Percentiles rank a stretch among this genome's conserved stretches.
Evolutionary conservation across 768 basidiomycete genomes (phyloP).

Genomic region (Pholiota conissans): DNA sequence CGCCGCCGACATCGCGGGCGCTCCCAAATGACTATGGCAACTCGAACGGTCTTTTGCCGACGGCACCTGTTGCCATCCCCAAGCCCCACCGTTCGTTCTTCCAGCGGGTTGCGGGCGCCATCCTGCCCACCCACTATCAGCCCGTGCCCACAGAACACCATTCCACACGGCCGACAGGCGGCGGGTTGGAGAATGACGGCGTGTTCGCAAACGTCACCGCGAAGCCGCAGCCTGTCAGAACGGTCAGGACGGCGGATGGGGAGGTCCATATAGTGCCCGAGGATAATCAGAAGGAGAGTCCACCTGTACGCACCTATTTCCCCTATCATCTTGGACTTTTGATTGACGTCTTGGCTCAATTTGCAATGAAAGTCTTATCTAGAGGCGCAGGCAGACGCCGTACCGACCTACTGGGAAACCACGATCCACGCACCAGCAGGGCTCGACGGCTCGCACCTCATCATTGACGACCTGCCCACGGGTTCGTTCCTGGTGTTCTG

Average conservation of each 20-base stretch:
- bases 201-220: slow-evolving; percentile 95
- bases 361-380: slow-evolving; percentile 66
- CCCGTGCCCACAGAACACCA: slow-evolving; percentile 44
- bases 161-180: slow-evolving; percentile 45
- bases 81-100: slow-evolving; percentile 51
- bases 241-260: slow-evolving; percentile 53
- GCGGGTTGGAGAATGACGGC: slow-evolving; percentile 84
- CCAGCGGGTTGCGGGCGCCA: slow-evolving; percentile 54
- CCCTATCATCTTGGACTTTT: background rate
- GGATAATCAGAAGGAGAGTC: slow-evolving; percentile 75
- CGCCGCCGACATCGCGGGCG: slow-evolving; percentile 53
- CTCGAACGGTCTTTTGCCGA: slow-evolving; percentile 65
- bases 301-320: slow-evolving; percentile 64
- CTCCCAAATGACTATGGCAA: slow-evolving; percentile 72
- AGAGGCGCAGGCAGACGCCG: slow-evolving; percentile 85
- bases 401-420: slow-evolving; percentile 96
- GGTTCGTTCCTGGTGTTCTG: slow-evolving; percentile 76
- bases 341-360: slow-evolving; percentile 1
- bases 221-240: slow-evolving; percentile 61
- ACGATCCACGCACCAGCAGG: slow-evolving; percentile 80
- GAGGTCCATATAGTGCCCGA: slow-evolving; percentile 71
- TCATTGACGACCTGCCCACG: slow-evolving; percentile 90
- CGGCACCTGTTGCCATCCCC: slow-evolving; percentile 39
- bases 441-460: slow-evolving; percentile 55
- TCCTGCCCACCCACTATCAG: slow-evolving; percentile 69